A percentile compares a stretch with the other conserved stretches of the same genome.
phyloP scores from a whole-genome alignment of 2,329 filamentous ascomycete species.

The Penicillium sp. region DNA sequence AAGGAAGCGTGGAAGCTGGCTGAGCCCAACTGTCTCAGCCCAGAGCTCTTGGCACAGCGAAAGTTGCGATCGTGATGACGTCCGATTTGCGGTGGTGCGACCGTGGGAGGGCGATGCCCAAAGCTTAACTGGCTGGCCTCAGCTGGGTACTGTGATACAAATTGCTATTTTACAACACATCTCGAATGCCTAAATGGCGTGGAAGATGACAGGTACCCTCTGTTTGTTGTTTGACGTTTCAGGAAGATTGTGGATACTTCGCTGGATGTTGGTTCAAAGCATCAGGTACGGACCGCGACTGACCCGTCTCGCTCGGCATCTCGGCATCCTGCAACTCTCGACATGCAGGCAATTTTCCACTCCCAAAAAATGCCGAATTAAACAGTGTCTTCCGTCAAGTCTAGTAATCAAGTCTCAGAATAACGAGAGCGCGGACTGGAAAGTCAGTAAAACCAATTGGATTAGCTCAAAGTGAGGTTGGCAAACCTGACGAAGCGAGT shows the following conservation, averaged over 20 bases:
- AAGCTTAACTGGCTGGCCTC: background rate
- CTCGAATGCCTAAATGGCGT: background rate
- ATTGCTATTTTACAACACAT: background rate
- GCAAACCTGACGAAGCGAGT: too few relatives aligned
- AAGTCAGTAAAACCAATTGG: too few relatives aligned
- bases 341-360: background rate
- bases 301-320: too few relatives aligned
- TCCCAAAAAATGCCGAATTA: too few relatives aligned
- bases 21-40: constrained; percentile 15
- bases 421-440: too few relatives aligned
- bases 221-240: background rate
- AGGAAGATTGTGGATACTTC: background rate
- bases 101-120: background rate
- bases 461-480: too few relatives aligned
- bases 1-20: constrained; percentile 5
- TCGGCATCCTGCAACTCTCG: background rate
- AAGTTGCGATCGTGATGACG: constrained; percentile 19
- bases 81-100: constrained; percentile 2
- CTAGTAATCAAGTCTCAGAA: too few relatives aligned
- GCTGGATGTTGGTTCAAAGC: too few relatives aligned
- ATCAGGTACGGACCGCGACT: background rate
- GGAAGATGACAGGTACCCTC: background rate
- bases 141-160: background rate
- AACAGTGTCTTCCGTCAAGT: too few relatives aligned
- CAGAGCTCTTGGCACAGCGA: constrained; percentile 19